These are phyloP conservation scores for Suhomyces sp. DNA, from an alignment of 805 yeast species.

Conservation along the genomic window DNA sequence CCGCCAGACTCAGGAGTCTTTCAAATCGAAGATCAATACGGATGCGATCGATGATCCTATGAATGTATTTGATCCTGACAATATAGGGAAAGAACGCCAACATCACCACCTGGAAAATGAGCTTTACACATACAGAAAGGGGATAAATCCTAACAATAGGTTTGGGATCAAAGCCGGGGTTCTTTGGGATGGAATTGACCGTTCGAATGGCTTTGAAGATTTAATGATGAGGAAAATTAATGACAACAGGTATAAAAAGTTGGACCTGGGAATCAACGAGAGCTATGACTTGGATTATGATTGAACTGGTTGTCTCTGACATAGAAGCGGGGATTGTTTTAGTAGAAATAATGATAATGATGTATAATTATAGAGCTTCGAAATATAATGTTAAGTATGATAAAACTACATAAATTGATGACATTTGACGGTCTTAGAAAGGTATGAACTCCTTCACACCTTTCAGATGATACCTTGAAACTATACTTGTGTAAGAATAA, in stretches of 20 bases:
- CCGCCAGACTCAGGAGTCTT: conserved; percentile 33
- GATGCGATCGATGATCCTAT: conserved; percentile 60
- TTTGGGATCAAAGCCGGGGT: conserved; percentile 76
- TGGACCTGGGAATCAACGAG: conserved; percentile 10
- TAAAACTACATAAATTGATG: too few species aligned
- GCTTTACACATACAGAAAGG: conserved; percentile 42
- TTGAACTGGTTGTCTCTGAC: conserved; percentile 2
- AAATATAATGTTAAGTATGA: too few species aligned
- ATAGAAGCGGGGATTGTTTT: neutral
- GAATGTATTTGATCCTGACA: conserved; percentile 37
- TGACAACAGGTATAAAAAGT: conserved; percentile 23
- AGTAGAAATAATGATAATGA: neutral
- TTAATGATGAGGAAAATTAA: conserved; percentile 48
- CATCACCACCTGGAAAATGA: too few species aligned
- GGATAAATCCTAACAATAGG: conserved; percentile 63
- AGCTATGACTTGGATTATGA: conserved; percentile 9
- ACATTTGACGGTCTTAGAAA: too few species aligned
- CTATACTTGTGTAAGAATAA: too few species aligned
- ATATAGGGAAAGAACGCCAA: conserved; percentile 14
- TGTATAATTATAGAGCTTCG: too few species aligned
- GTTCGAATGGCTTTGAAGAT: conserved; percentile 85
- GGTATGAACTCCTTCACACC: too few species aligned
- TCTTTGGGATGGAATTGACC: conserved; percentile 90
- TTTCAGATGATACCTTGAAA: too few species aligned
- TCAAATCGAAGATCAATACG: conserved; percentile 10